phyloP scores from a whole-genome alignment of 2,329 filamentous ascomycete species.

The Zymoseptoria tritici region DNA sequence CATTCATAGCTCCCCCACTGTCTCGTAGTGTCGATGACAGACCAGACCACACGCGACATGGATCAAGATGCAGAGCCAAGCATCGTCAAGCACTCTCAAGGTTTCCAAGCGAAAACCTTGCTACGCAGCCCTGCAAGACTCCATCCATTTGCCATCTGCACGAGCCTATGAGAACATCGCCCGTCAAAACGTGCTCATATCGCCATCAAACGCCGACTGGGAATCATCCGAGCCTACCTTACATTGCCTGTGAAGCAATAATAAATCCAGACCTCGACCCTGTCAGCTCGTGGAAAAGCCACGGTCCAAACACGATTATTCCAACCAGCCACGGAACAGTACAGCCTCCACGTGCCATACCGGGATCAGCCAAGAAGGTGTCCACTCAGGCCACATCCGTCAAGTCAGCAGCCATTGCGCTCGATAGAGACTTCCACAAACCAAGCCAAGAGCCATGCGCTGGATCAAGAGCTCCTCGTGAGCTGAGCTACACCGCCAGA shows the following conservation, averaged over 20 bases:
- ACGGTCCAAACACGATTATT: too few relatives aligned
- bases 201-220: too few relatives aligned
- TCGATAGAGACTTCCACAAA: background rate
- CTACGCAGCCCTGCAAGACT: background rate
- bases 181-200: too few relatives aligned
- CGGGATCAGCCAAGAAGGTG: too few relatives aligned
- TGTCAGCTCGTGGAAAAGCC: too few relatives aligned
- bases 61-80: background rate
- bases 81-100: background rate
- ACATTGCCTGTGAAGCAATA: too few relatives aligned
- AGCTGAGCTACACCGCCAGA: background rate
- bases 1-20: too few relatives aligned
- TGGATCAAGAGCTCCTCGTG: background rate
- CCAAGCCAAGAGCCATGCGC: background rate
- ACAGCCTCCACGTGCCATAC: too few relatives aligned
- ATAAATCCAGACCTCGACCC: too few relatives aligned
- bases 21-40: background rate
- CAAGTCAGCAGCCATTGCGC: background rate
- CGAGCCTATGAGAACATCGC: background rate
- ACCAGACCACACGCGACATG: background rate
- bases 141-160: background rate
- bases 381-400: too few relatives aligned
- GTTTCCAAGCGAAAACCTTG: background rate
- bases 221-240: too few relatives aligned
- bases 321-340: too few relatives aligned